Base-by-base conservation (phyloP, 2,329 filamentous ascomycete genomes). In the Aspergillus fijiensis region DNA sequence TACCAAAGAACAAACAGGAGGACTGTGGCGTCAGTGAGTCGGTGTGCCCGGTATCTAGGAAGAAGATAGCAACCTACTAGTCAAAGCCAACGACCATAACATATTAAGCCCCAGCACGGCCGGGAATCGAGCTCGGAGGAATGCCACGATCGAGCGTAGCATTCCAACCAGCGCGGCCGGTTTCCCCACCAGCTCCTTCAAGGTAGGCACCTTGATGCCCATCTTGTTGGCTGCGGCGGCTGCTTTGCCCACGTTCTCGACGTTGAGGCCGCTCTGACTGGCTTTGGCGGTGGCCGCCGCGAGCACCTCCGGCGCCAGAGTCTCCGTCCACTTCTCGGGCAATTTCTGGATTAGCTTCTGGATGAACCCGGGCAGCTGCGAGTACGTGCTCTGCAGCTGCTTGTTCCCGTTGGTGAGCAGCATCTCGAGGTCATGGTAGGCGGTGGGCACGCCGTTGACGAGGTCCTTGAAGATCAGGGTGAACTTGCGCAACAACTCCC, bases 1-100 rank as follows among this genome's bases (percentile, higher is more conserved):
- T 98, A 99, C 93, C 94, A 99, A 69, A 98, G 88, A 49, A 96
- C 91, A 72, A 96, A 95, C 59, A 99, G 84, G 16, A 98, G 83
- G 57, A 98, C 91, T 90, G 58, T n/a, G 35, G 33, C 7, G 31
- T 19, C 23, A 39, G 60, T 59, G 65, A 53, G 23, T 23, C 56
- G 52, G 27, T 4, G 10, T 14, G 49, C 47, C 29, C 25, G 51
- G 14, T 29, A 11, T 47, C 19, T 16, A 51, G 47, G 33, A 19
- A 42, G 57, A 12, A n/a, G 23, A 27, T 33, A 45, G n/a, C 49
- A 39, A 61, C 89, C 82, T 83, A 94, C 92, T 82, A 70, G 96
- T 96, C 1, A 98, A 80, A 0, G 91, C 92, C 65, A 98, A 80
- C 64, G 91, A 95, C 87, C 96, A 91, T 16, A 98, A 82, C 19